A percentile compares a stretch with the other conserved stretches of the same genome.
Conservation (phyloP, 441 rosid species). For the Populus tomentosa region DNA sequence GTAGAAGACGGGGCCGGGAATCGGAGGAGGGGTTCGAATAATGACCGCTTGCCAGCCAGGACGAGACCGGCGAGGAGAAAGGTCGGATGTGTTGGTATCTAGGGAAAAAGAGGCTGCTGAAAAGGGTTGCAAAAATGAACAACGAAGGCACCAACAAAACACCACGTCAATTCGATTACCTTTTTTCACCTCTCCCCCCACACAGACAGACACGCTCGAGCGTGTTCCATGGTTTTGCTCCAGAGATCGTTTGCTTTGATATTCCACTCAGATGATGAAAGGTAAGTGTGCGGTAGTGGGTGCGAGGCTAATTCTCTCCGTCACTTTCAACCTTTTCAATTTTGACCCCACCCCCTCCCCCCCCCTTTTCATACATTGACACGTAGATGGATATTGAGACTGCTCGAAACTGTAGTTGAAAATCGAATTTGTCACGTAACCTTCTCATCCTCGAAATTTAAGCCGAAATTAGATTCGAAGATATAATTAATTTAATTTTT, state of each 20-base stretch:
- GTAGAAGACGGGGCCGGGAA: too few relatives aligned
- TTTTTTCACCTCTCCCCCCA: slow-evolving; percentile 18
- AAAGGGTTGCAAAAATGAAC: slow-evolving; percentile 25
- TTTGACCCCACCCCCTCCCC: slow-evolving; percentile 3
- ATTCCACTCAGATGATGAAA: slow-evolving; percentile 31
- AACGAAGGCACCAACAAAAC: slow-evolving; percentile 27
- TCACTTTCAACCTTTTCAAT: slow-evolving; percentile 54
- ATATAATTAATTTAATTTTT: too few relatives aligned
- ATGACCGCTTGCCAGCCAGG: too few relatives aligned
- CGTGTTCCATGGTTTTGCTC: too few relatives aligned
- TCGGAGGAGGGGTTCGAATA: too few relatives aligned
- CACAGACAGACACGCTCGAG: too few relatives aligned
- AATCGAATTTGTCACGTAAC: too few relatives aligned
- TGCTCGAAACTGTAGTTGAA: too few relatives aligned
- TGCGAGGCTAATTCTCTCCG: slow-evolving; percentile 27
- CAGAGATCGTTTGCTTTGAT: neutral
- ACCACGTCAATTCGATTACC: slow-evolving; percentile 38
- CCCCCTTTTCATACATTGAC: too few relatives aligned
- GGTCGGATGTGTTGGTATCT: slow-evolving; percentile 9
- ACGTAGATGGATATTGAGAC: too few relatives aligned
- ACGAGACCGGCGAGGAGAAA: neutral
- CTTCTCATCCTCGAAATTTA: too few relatives aligned
- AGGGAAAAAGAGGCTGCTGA: slow-evolving; percentile 21
- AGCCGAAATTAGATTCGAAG: too few relatives aligned
- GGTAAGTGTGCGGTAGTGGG: slow-evolving; percentile 52